Evolutionary conservation across 805 yeast species (phyloP), one percentile per base, ranked within the genome.

Genomic region (Suhomyces kilbournensis): DNA sequence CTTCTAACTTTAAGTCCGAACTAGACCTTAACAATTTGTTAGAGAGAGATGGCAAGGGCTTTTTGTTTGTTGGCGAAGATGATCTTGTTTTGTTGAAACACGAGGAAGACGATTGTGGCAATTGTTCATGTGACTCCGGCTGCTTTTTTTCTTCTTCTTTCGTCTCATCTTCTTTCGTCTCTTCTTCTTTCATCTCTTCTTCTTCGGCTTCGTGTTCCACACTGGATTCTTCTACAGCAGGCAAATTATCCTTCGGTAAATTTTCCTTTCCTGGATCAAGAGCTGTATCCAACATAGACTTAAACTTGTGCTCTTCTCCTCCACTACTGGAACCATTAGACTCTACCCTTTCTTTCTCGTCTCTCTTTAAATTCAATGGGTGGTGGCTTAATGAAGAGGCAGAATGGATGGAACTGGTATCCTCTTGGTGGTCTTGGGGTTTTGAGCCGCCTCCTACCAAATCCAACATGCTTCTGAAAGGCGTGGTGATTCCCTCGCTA

Each of bases 381-480:
- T 51, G 43, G 26, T 56, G 59, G 14, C 60, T 58, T 23, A 69
- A 55, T 39, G 70, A 68, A 9, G 69, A 62, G 8, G 56, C 51
- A 1, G 72, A 68, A 19, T 61, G 62, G 9, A 65, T 44, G 2
- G 71, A 67, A n/a, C 44, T 28, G 17, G 30, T 32, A 10, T 53
- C 54, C 17, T 44, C 45, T 20, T 39, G 22, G 15, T 38, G 44
- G 19, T 51, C 44, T 7, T 22, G 19, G 15, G 20, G 23, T 17
- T 38, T 38, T 35, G 10, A 35, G 12, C 40, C 12, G 23, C 23
- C 42, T 10, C 44, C 52, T 3, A 55, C 60, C 50, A 72, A 58
- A 54, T 74, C 77, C 49, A 75, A 64, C 79, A 75, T 75, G 50
- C 76, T 70, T 50, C 71, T 60, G 22, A 70, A 48, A 2, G 75